Base-by-base conservation (phyloP, 495 filamentous ascomycete species). In the Pseudoneurospora amorphoporcata region DNA sequence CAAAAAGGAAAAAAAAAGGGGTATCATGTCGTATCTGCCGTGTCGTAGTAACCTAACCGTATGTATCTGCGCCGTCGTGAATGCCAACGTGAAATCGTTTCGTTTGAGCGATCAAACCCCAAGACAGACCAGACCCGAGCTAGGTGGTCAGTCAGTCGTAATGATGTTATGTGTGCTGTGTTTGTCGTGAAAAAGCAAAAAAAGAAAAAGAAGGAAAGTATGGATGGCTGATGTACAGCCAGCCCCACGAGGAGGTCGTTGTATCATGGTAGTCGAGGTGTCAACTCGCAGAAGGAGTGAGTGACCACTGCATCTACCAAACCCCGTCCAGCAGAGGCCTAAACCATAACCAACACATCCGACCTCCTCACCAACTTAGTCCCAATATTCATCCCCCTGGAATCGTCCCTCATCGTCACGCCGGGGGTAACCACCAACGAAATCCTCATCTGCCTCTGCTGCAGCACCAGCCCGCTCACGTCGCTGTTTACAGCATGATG, bases 381-480 rank as follows among this genome's bases (percentile, higher is more conserved):
- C 39, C 45, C 65, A 12, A 78, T 75, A 23, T 69, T 74, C 4
- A 75, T 72, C 7, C 73, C 73, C 12, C 69, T 39, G 0, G 2
- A 4, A 39, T 81, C 78, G 43, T 80, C 73, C 5, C 79, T 73
- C 72, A 79, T 72, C 1, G 76, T 78, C 14, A 81, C 72, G 3
- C 76, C 75, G 8, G 80, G 80, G 7, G 80, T 81, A 32, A 82
- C 74, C 45, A 80, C 78, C 0, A 80, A 70, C 72, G 74, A 76
- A 5, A 82, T 65, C 19, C 80, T 76, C 40, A 61, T 40, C 47
- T 80, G 80, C 73, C 37, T 8, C 75, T 32, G 4, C 65, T 72
- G 61, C 61, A 72, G 9, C 38, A 37, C 19, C 16, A 14, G 37
- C n/a, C 38, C 19, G 39, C 76, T 69, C 16, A 70, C 1, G 6